These are phyloP conservation scores for Chlorella sorokiniana DNA, from an alignment of 139 green algal species.

Conservation along the genomic window DNA sequence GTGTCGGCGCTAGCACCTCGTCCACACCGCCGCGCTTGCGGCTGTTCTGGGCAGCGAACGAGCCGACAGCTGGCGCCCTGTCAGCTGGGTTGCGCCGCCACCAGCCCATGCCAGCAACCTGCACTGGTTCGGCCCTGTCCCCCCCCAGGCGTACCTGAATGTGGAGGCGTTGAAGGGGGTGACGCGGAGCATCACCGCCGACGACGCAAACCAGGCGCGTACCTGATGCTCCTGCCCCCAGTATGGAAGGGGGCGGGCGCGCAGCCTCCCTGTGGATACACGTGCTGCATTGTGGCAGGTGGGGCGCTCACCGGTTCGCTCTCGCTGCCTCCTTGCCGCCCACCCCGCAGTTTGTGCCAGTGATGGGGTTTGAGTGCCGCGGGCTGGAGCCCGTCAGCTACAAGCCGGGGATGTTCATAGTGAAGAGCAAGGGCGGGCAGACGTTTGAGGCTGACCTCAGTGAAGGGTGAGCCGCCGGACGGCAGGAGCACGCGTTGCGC, in stretches of 20 bases:
- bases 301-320: neutral
- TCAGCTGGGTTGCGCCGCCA: too few species aligned
- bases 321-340: neutral
- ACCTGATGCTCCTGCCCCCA: neutral
- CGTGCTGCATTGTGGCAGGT: neutral
- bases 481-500: too few species aligned
- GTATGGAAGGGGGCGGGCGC: neutral
- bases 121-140: too few species aligned
- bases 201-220: constrained; percentile 14
- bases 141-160: constrained; percentile 21
- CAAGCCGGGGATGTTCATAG: constrained; percentile 16
- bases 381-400: constrained; percentile 15
- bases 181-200: constrained; percentile 2
- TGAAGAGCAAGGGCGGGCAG: constrained; percentile 27
- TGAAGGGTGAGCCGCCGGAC: constrained; percentile 16
- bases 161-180: constrained; percentile 25
- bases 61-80: too few species aligned
- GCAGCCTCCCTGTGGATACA: neutral
- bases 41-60: too few species aligned
- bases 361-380: constrained; percentile 32
- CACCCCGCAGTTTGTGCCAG: constrained; percentile 27
- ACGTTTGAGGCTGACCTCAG: constrained; percentile 28
- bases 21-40: too few species aligned
- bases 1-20: too few species aligned
- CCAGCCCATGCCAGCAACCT: too few species aligned